Percentiles rank a stretch among this genome's conserved stretches.
Evolutionary conservation across 2,329 filamentous ascomycete species (phyloP).

Genomic region (Hypoxylon sp.): DNA sequence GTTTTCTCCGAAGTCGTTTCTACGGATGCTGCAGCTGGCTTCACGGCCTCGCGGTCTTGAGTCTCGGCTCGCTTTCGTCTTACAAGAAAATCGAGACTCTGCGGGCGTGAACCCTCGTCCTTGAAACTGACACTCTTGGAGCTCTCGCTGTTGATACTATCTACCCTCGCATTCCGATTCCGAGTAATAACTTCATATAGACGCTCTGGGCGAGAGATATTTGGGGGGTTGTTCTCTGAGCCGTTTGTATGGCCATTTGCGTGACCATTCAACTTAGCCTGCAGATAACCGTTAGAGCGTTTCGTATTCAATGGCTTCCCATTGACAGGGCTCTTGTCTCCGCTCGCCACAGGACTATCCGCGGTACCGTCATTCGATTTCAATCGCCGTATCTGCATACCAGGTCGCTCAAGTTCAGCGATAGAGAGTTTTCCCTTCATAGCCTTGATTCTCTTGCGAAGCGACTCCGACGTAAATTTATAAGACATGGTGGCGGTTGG

Average conservation of each 20-base stretch:
- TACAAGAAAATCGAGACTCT: neutral
- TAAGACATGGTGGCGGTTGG: constrained; percentile 12
- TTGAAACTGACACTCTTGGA: neutral
- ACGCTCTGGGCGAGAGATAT: neutral
- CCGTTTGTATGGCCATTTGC: neutral
- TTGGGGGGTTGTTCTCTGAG: neutral
- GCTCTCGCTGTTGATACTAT: neutral
- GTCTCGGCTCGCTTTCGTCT: neutral
- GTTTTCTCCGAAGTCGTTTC: neutral
- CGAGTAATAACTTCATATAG: neutral
- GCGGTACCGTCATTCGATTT: neutral
- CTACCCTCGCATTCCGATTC: neutral
- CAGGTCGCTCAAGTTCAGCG: neutral
- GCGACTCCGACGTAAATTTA: constrained; percentile 11
- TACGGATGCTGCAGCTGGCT: neutral
- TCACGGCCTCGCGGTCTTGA: neutral
- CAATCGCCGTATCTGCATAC: neutral
- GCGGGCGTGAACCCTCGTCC: neutral
- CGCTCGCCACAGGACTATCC: neutral
- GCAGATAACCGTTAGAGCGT: neutral
- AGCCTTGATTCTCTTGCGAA: constrained; percentile 30
- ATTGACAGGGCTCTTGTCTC: neutral
- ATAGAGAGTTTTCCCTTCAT: constrained; percentile 13
- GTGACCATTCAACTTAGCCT: neutral
- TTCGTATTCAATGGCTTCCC: neutral